Conservation (phyloP, 2,329 filamentous ascomycete species). For the Colletotrichum sp. region DNA sequence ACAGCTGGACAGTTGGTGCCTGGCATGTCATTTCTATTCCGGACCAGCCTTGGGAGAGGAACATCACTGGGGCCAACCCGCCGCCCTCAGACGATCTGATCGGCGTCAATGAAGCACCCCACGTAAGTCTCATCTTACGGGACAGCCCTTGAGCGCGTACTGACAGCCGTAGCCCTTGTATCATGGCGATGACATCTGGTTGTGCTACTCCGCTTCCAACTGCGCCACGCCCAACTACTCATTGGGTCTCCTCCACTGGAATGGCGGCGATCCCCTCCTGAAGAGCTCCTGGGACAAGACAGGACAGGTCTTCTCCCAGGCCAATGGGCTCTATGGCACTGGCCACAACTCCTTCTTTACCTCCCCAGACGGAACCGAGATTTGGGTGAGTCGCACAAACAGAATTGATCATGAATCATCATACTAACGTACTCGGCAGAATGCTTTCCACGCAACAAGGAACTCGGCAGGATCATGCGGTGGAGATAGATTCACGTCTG, state of each 20-base stretch:
- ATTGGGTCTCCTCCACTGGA: not conserved
- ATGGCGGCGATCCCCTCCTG: not conserved
- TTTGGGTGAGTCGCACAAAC: not conserved
- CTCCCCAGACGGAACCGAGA: not conserved
- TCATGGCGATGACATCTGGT: not conserved
- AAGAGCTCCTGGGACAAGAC: not conserved
- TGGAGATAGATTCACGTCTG: not conserved
- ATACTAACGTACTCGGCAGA: accelerated
- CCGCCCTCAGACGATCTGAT: not conserved
- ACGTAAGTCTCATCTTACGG: accelerated
- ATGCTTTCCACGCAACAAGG: not conserved
- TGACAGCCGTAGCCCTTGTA: not conserved
- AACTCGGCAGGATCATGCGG: not conserved
- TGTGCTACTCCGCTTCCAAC: not conserved
- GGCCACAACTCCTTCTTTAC: not conserved
- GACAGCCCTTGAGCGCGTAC: not conserved
- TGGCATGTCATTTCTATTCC: not conserved
- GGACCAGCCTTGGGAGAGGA: not conserved
- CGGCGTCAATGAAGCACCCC: not conserved
- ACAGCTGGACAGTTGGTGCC: not conserved
- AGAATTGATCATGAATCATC: accelerated
- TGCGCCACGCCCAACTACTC: not conserved
- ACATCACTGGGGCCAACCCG: not conserved
- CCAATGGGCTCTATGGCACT: not conserved
- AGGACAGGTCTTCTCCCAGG: not conserved